Evolutionary conservation across 2,329 filamentous ascomycete species (phyloP), one percentile per base, ranked within the genome.

Genomic region (Oidium heveae): DNA sequence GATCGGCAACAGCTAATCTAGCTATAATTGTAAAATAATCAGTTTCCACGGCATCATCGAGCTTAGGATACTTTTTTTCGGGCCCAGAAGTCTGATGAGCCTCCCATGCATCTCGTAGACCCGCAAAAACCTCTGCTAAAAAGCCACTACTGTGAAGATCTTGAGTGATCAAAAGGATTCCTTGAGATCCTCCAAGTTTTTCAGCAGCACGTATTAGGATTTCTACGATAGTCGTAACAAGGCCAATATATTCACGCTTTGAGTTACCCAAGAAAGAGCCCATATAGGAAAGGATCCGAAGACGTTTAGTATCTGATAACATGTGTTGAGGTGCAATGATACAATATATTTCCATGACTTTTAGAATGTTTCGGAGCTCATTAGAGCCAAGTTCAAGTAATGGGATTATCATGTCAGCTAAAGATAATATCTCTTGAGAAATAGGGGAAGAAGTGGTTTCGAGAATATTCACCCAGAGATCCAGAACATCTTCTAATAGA

Each of bases 401-500:
- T 0, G 78, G 78, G 15, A 87, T 74, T 0, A 77, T 72, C 49
- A 74, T 68, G n/a, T 76, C 74, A 2, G 78, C 73, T 37, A 89
- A 71, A 3, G 72, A 69, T 4, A 83, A 66, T n/a, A 88, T 68
- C 15, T 79, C 77, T 0, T 72, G 68, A 0, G 77, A 73, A 2
- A 80, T 68, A 0, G 82, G 79, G 13, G 76, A 68, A 8, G 74
- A 72, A 56, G 79, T 80, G 61, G 86, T 78, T 58, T 72, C 72
- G 39, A 88, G 67, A 12, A 95, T 78, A 1, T 82, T 77, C 36
- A 76, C 74, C 89, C 89, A 96, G 2, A 98, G 75, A 55, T 95
- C 88, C 15, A 96, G 71, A 0, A 86, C 85, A 65, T 98, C 91
- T 58, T 96, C 91, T 13, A 94, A 77, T 12, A 98, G 76, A 62